Percentiles rank a stretch among this genome's conserved stretches.
Evolutionary conservation across 140 eudicot genomes (phyloP).

Genomic region (Bidens hawaiensis): DNA sequence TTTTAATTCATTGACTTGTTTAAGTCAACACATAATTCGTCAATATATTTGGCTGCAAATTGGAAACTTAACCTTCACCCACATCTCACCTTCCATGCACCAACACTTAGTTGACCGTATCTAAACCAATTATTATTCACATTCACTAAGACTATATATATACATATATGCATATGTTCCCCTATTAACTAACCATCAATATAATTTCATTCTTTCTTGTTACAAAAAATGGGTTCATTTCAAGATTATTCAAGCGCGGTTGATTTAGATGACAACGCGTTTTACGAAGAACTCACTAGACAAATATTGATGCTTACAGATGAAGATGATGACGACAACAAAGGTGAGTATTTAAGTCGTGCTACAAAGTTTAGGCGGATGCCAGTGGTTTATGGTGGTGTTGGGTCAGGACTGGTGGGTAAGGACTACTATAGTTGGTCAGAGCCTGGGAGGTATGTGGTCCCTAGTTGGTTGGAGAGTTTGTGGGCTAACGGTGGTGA

Average conservation of each 20-base stretch:
- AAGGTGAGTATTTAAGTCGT: neutral
- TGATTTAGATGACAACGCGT: constrained; percentile 21
- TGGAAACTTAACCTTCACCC: constrained; percentile 27
- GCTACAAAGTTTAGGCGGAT: neutral
- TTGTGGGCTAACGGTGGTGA: constrained; percentile 29
- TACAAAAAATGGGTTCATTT: constrained; percentile 18
- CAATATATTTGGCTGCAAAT: constrained; percentile 17
- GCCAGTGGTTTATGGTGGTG: constrained; percentile 23
- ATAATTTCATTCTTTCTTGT: neutral
- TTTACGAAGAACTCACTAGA: constrained; percentile 33
- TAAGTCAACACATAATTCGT: constrained; percentile 11
- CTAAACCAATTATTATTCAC: neutral
- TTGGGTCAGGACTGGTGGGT: constrained; percentile 13
- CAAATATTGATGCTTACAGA: constrained; percentile 34
- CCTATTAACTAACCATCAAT: neutral
- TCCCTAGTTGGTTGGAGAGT: constrained; percentile 32
- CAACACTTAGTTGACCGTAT: constrained; percentile 24
- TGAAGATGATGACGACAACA: constrained; percentile 32
- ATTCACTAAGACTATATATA: constrained; percentile 7
- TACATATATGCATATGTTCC: neutral
- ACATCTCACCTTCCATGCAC: constrained; percentile 42
- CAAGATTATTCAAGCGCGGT: constrained; percentile 6
- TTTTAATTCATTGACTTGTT: constrained; percentile 21
- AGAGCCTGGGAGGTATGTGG: constrained; percentile 6
- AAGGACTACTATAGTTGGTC: constrained; percentile 23